A percentile compares a stretch with the other conserved stretches of the same genome.
phyloP scores from a whole-genome alignment of 352 stramenopile species.

The Pythium utonaiense region DNA sequence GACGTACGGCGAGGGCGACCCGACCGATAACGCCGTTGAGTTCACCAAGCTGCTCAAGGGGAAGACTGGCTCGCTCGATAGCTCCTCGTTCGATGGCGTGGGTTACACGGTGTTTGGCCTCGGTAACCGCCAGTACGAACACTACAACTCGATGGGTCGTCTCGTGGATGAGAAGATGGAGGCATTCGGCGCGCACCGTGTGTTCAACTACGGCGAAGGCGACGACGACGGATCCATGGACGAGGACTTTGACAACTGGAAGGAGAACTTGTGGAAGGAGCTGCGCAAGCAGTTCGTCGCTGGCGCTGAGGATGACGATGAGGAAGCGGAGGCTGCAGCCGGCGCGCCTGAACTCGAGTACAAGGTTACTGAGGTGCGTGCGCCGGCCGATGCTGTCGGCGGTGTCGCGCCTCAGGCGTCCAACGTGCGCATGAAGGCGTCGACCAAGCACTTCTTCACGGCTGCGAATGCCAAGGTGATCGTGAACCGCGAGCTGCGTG shows the following conservation, averaged over 20 bases:
- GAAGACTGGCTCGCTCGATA: slow-evolving; percentile 29
- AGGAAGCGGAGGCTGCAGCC: slow-evolving; percentile 4
- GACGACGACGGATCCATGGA: slow-evolving; percentile 96
- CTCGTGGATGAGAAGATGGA: slow-evolving; percentile 88
- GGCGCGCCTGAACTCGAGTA: slow-evolving; percentile 59
- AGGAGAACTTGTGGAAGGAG: slow-evolving; percentile 89
- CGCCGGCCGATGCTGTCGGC: slow-evolving; percentile 9
- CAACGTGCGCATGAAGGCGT: slow-evolving; percentile 58
- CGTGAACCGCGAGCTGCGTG: slow-evolving; percentile 90
- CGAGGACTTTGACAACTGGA: slow-evolving; percentile 93
- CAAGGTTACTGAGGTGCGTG: slow-evolving; percentile 42
- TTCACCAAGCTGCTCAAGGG: slow-evolving; percentile 93
- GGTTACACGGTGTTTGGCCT: slow-evolving; percentile 96
- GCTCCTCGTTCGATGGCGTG: slow-evolving; percentile 50
- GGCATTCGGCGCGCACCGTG: slow-evolving; percentile 72
- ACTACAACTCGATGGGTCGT: slow-evolving; percentile 97
- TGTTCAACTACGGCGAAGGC: slow-evolving; percentile 91
- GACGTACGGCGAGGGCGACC: slow-evolving; percentile 98
- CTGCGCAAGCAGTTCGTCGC: slow-evolving; percentile 63
- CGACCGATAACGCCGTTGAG: slow-evolving; percentile 95
- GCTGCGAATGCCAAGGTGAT: slow-evolving; percentile 78
- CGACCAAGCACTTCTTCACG: slow-evolving; percentile 91
- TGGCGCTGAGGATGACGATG: slow-evolving; percentile 21
- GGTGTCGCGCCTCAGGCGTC: slow-evolving; percentile 10
- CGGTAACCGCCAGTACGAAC: slow-evolving; percentile 98